Base-by-base conservation (phyloP, 148 eudicot genomes). In the Chenopodium album region DNA sequence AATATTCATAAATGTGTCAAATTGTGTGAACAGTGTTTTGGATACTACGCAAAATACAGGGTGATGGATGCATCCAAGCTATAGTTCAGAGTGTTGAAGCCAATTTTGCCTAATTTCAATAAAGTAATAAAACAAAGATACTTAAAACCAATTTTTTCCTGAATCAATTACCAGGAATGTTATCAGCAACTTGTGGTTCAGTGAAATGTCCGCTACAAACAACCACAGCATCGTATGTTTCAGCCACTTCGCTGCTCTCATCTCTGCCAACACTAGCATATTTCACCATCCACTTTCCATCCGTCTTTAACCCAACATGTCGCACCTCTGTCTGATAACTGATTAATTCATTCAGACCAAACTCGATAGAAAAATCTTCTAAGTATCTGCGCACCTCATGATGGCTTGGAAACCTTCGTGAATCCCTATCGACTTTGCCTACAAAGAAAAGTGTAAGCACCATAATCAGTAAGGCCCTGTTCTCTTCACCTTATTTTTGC, bases 131-230 rank as follows among this genome's bases (percentile, higher is more conserved):
- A 41, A 41, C 0, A 41, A 41, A 37, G 7, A 41, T 41, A 41
- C 7, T 0, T 41, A 41, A 41, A 6, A 41, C 44, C 44, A 41
- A 41, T 41, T 41, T 5, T 3, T 41, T 41, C 44, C 44, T 41
- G 5, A 41, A 79, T 26, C 12, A 83, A n/a, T 79, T 91, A 93
- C 98, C 98, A 29, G 94, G 93, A 60, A 95, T 87, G 41, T 23
- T 73, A 13, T 89, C 87, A 5, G 99, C 99, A 28, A 90, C 81
- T 31, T 91, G 85, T 74, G 98, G 98, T 85, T 96, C 90, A 81
- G 95, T 85, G 74, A 82, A 91, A 87, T 96, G 97, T 11, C 99
- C 99, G 72, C 84, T 91, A 80, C 97, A 92, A 9, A 96, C 88
- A 75, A 94, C 92, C 64, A 94, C 99, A 47, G 97, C 95, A 87